phyloP scores from a whole-genome alignment of 495 filamentous ascomycete species.

The Aspergillus cavernicola region DNA sequence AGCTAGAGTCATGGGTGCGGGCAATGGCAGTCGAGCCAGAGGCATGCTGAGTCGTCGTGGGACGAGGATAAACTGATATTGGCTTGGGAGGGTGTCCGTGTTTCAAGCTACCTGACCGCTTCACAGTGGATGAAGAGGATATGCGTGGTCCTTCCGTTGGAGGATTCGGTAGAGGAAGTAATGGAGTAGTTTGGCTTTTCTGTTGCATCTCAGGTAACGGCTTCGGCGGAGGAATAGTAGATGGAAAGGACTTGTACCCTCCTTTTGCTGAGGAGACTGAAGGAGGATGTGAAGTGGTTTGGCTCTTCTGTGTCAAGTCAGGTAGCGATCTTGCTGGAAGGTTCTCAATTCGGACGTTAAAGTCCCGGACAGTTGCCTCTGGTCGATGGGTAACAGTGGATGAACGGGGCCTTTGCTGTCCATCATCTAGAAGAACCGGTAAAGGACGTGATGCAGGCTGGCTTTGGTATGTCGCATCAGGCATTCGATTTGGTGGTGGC shows the following conservation, averaged over 20 bases:
- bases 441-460: not conserved
- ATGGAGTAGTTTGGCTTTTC: not conserved
- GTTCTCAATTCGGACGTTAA: not conserved
- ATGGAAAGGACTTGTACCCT: not conserved
- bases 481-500: not conserved
- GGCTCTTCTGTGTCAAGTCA: not conserved
- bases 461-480: not conserved
- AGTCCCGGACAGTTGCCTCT: not conserved
- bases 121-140: constrained; percentile 3
- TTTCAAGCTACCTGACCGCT: constrained; percentile 24
- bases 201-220: not conserved
- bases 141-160: constrained; percentile 1
- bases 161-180: not conserved
- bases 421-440: not conserved
- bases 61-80: not conserved
- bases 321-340: not conserved
- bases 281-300: not conserved
- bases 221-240: not conserved
- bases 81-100: not conserved
- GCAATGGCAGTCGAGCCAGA: constrained; percentile 26
- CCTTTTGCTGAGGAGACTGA: not conserved
- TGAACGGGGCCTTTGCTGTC: not conserved
- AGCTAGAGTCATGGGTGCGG: not conserved
- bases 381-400: not conserved
- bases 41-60: constrained; percentile 19